phyloP scores from a whole-genome alignment of 179 eudicot species.

The Spinacia oleracea region DNA sequence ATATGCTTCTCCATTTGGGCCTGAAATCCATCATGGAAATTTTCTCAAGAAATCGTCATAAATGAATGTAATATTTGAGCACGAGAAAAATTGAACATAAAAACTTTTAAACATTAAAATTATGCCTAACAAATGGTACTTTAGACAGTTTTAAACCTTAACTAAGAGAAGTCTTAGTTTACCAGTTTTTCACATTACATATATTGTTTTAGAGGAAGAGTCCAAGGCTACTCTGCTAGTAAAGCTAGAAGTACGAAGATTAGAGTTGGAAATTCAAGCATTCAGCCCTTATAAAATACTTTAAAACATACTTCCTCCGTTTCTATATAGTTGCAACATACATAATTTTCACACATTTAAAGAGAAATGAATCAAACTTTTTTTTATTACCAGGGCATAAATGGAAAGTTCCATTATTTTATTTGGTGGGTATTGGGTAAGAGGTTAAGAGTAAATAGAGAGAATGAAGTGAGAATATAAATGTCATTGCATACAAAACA shows the following conservation, averaged over 20 bases:
- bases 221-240: background rate
- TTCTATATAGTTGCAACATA: no score
- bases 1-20: slow-evolving; percentile 91
- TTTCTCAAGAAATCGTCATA: background rate
- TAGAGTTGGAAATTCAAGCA: background rate
- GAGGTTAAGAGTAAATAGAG: no score
- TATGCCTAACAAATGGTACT: background rate
- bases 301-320: no score
- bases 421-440: no score
- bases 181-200: background rate
- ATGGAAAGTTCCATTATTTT: no score
- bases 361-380: no score
- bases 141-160: background rate
- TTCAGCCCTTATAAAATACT: background rate
- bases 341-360: no score
- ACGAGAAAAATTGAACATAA: background rate
- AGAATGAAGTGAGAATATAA: no score
- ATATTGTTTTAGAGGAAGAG: background rate
- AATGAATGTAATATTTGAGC: background rate
- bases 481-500: no score
- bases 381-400: no score
- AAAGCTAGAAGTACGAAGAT: background rate
- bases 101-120: background rate
- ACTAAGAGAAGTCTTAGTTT: background rate
- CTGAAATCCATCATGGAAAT: slow-evolving; percentile 42